Evolutionary conservation across 2,329 filamentous ascomycete species (phyloP), one percentile per base, ranked within the genome.

Genomic region (Arthrobotrys entomopaga): DNA sequence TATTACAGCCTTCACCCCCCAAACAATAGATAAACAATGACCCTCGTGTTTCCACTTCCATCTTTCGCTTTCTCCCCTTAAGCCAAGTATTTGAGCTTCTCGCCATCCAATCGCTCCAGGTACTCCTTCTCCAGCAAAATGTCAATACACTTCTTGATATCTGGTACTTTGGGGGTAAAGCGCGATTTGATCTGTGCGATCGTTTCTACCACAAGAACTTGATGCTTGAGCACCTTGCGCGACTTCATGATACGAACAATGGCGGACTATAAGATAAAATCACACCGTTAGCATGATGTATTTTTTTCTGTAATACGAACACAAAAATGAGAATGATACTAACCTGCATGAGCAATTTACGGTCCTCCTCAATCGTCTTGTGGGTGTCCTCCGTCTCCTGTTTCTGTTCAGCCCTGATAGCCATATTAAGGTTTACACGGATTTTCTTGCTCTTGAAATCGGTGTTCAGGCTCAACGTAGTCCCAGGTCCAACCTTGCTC

Each of bases 191-290:
- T 97, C 82, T 98, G 95, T 80, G 90, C 90, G 81, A 99, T 98
- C 22, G 93, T 96, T 83, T 99, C 95, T 80, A 92, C 90, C 64
- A 99, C 93, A 11, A 99, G 89, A 80, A 95, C 91, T 75, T 90
- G 89, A 83, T 99, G 94, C 87, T 97, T 98, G 92, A 98, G 96
- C 84, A 90, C 92, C 88, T 99, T 98, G 75, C 95, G 90, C 2
- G 94, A 96, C 85, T 99, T 99, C 95, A 99, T 99, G 84, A 99
- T 97, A 80, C 95, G 92, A 67, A 99, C 95, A 82, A 99, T 98
- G 22, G 94, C 93, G 76, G 95, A 98, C 94, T 99, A 77, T 65
- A 58, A 76, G 49, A 15, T 15, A 13, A 59, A 42, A 77, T 83
- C 80, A 76, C 1, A 7, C 16, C 48, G 38, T 72, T 67, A 76